phyloP scores from a whole-genome alignment of 139 green algal genomes.

The Chlorella sorokiniana region DNA sequence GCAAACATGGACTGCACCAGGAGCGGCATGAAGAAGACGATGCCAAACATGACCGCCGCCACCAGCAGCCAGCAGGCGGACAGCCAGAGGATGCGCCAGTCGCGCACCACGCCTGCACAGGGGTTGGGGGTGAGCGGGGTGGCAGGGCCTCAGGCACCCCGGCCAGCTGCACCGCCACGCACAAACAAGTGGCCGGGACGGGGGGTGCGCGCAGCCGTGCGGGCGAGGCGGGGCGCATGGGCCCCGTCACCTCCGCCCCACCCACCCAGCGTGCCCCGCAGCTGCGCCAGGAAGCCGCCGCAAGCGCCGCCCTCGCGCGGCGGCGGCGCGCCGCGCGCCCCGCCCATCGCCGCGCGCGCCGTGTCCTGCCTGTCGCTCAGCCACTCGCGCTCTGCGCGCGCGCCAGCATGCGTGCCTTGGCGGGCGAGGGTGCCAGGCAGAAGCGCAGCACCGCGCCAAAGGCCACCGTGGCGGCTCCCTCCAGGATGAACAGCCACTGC shows the following conservation, averaged over 20 bases:
- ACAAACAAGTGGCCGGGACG: not conserved
- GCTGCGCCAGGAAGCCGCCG: no score
- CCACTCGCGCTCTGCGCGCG: constrained; percentile 51
- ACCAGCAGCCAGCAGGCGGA: constrained; percentile 32
- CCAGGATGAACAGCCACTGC: constrained; percentile 80
- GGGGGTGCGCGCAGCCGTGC: no score
- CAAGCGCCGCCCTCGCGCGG: no score
- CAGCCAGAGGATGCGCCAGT: constrained; percentile 51
- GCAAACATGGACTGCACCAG: constrained; percentile 39
- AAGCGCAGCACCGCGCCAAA: constrained; percentile 47
- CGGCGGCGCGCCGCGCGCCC: not conserved
- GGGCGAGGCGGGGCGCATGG: no score
- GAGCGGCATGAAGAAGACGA: constrained; percentile 43
- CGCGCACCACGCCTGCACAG: constrained; percentile 14
- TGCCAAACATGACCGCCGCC: constrained; percentile 33
- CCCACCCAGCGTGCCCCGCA: not conserved
- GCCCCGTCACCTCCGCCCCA: no score
- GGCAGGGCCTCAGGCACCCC: not conserved
- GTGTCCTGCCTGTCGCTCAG: constrained; percentile 28
- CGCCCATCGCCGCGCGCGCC: not conserved
- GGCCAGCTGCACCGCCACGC: no score
- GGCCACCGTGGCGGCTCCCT: constrained; percentile 48
- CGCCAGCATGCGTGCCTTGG: constrained; percentile 52
- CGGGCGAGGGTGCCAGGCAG: constrained; percentile 39
- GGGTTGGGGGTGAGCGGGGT: no score